Conservation (phyloP, 176 grass and related monocot genomes). For the Cenchrus purpureus region DNA sequence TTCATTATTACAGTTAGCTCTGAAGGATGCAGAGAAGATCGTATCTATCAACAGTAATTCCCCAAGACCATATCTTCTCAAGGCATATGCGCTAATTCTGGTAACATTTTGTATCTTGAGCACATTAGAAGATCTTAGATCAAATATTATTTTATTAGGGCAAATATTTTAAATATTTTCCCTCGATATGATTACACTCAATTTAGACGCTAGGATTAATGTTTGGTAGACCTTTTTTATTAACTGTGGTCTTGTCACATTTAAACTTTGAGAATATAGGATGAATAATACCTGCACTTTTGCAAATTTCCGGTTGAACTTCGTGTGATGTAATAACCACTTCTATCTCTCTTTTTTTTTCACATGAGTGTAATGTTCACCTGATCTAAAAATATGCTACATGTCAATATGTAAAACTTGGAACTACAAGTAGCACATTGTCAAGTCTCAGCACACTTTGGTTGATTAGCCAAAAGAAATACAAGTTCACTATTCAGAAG, state of each 20-base stretch:
- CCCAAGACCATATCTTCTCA: constrained; percentile 81
- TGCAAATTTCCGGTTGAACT: neutral
- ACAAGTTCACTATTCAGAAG: neutral
- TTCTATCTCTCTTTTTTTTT: constrained; percentile 19
- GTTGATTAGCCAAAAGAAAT: constrained; percentile 16
- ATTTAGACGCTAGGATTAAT: constrained; percentile 21
- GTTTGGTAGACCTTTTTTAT: constrained; percentile 1
- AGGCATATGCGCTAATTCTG: constrained; percentile 86
- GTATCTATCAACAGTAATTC: constrained; percentile 55
- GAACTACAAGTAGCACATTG: constrained; percentile 22
- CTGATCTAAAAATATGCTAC: neutral
- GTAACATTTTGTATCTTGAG: constrained; percentile 49
- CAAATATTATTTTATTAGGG: constrained; percentile 14
- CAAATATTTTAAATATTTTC: neutral
- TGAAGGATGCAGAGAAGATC: constrained; percentile 94
- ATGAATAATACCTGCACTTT: constrained; percentile 7
- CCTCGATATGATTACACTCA: neutral
- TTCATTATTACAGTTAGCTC: constrained; percentile 65
- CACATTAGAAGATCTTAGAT: neutral
- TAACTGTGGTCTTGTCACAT: neutral
- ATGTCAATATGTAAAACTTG: neutral
- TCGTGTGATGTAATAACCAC: constrained; percentile 5
- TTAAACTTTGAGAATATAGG: neutral
- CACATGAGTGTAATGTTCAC: constrained; percentile 4
- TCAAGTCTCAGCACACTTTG: neutral